These are phyloP conservation scores for Aspergillus mulundensis DNA, from an alignment of 495 filamentous ascomycete species.

Conservation along the genomic window DNA sequence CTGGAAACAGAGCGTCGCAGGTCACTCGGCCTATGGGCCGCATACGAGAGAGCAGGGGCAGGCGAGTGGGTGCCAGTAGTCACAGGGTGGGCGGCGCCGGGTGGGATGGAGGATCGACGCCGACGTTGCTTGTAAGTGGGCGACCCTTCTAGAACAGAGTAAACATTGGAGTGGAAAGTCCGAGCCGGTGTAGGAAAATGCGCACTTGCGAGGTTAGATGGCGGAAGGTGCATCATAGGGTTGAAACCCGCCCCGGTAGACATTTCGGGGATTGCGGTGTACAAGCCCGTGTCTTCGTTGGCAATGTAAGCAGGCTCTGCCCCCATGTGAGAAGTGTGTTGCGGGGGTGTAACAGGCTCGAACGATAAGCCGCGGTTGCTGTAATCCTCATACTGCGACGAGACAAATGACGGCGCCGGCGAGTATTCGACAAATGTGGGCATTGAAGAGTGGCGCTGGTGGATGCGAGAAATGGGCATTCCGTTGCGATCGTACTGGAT, in stretches of 20 bases:
- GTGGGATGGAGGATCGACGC: constrained; percentile 85
- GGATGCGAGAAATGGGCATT: constrained; percentile 72
- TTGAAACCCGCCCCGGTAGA: constrained; percentile 54
- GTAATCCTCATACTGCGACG: constrained; percentile 95
- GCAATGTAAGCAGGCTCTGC: constrained; percentile 94
- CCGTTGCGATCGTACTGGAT: constrained; percentile 89
- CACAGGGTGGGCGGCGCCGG: constrained; percentile 61
- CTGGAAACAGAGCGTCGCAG: constrained; percentile 86
- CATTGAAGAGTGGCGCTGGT: constrained; percentile 94
- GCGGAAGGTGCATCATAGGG: constrained; percentile 85
- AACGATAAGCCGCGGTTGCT: constrained; percentile 94
- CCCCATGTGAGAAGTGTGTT: constrained; percentile 72
- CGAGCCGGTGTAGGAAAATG: constrained; percentile 67
- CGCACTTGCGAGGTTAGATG: constrained; percentile 73
- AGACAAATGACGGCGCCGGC: constrained; percentile 93
- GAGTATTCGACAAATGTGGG: constrained; percentile 97
- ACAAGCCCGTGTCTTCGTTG: constrained; percentile 93
- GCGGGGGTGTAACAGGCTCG: constrained; percentile 93
- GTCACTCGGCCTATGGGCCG: constrained; percentile 74
- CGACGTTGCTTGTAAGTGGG: constrained; percentile 97
- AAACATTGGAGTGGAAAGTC: constrained; percentile 75
- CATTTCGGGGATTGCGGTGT: constrained; percentile 88
- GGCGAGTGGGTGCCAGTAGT: constrained; percentile 52
- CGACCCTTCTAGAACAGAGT: constrained; percentile 95
- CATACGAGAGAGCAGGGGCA: constrained; percentile 40